Conservation (phyloP, 1,139 yeast species). For the Candida labiduridarum region DNA sequence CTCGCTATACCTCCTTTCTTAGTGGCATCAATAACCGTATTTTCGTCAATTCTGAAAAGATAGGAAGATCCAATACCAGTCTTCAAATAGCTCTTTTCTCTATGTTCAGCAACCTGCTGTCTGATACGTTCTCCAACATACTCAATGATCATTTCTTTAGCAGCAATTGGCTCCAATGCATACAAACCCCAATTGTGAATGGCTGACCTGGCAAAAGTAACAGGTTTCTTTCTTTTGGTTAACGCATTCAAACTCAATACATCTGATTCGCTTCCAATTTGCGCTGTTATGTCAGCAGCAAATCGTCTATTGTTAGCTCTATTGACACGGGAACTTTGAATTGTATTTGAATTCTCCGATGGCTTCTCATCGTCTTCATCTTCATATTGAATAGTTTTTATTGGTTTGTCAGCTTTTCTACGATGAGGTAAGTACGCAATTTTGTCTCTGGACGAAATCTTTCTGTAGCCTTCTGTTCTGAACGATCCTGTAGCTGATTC, state of each 20-base stretch:
- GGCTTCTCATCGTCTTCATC: constrained; percentile 48
- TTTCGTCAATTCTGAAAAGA: constrained; percentile 88
- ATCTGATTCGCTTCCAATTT: constrained; percentile 82
- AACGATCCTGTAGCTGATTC: constrained; percentile 63
- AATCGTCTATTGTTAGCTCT: constrained; percentile 88
- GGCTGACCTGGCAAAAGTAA: constrained; percentile 92
- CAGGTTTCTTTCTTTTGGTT: constrained; percentile 90
- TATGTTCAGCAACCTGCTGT: constrained; percentile 91
- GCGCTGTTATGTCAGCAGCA: constrained; percentile 88
- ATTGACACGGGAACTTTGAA: constrained; percentile 79
- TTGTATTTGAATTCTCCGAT: constrained; percentile 23
- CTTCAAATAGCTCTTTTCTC: constrained; percentile 83
- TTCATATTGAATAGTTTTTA: constrained; percentile 60
- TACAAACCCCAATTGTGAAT: constrained; percentile 98
- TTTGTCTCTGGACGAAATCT: constrained; percentile 74
- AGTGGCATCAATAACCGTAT: constrained; percentile 95
- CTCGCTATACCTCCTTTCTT: constrained; percentile 96
- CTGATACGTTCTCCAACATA: constrained; percentile 97
- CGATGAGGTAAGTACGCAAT: constrained; percentile 78
- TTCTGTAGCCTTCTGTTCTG: constrained; percentile 72
- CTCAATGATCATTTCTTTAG: constrained; percentile 96
- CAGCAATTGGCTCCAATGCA: constrained; percentile 92
- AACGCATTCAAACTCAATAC: constrained; percentile 73
- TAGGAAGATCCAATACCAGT: constrained; percentile 97
- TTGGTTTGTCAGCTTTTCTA: constrained; percentile 55